Evolutionary conservation across 768 basidiomycete species (phyloP).

Genomic region (Hygrophorus pudorinus): DNA sequence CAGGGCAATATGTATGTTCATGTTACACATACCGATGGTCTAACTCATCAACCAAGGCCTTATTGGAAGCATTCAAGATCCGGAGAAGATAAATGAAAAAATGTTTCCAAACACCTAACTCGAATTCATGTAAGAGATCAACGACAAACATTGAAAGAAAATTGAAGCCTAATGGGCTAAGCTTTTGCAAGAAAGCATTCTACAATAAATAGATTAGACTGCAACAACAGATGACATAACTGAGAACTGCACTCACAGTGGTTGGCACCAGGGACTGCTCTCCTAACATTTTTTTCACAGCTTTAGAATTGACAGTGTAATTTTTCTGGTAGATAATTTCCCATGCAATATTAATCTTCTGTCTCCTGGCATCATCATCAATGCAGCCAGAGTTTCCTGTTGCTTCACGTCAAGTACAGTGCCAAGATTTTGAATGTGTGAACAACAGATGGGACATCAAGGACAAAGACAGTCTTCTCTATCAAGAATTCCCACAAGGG

Average conservation of each 20-base stretch:
- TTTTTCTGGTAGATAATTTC: conserved; percentile 19
- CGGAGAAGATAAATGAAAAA: conserved; percentile 18
- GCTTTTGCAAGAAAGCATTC: conserved; percentile 18
- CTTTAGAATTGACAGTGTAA: conserved; percentile 15
- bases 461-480: conserved; percentile 28
- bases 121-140: conserved; percentile 19
- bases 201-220: conserved; percentile 1
- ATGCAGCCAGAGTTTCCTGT: background rate
- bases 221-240: background rate
- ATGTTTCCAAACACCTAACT: conserved; percentile 18
- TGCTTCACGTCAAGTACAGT: conserved; percentile 12
- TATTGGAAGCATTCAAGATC: conserved; percentile 9
- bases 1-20: background rate
- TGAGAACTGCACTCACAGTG: conserved; percentile 13
- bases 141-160: conserved; percentile 12
- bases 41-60: conserved; percentile 5
- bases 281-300: conserved; percentile 18
- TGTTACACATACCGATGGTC: conserved; percentile 9
- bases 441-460: conserved; percentile 22
- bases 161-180: conserved; percentile 9
- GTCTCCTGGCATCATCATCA: conserved; percentile 11
- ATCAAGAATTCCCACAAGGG: conserved; percentile 25
- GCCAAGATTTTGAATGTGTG: conserved; percentile 21
- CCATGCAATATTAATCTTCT: conserved; percentile 12
- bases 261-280: conserved; percentile 22